phyloP scores from a whole-genome alignment of 305 asterid genomes.

The Fraxinus paxiana region DNA sequence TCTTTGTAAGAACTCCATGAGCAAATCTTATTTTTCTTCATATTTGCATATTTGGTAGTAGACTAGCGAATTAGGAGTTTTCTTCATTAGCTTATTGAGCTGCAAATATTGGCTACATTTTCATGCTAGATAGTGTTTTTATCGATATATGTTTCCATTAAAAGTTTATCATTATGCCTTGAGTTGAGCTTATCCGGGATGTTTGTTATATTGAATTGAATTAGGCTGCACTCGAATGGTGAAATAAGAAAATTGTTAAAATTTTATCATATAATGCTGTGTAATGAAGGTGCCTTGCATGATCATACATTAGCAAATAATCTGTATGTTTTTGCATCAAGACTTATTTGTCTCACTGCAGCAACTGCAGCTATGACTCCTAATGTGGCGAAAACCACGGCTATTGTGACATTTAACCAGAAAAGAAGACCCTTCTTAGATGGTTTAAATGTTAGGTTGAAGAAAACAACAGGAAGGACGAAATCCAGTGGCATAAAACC shows the following conservation, averaged over 20 bases:
- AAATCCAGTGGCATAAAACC: conserved; percentile 93
- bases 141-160: neutral
- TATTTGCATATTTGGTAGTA: neutral
- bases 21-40: neutral
- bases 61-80: neutral
- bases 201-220: neutral
- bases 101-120: neutral
- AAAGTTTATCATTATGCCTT: neutral
- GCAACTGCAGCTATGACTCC: conserved; percentile 73
- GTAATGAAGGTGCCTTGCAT: neutral
- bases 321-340: conserved; percentile 68
- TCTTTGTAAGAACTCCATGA: neutral
- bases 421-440: conserved; percentile 43
- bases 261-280: neutral
- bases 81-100: neutral
- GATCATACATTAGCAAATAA: conserved; percentile 72
- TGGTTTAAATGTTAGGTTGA: conserved; percentile 76
- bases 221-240: neutral
- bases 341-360: conserved; percentile 76
- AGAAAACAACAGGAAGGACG: conserved; percentile 73
- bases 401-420: conserved; percentile 57
- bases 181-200: neutral
- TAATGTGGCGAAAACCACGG: conserved; percentile 51
- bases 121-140: neutral
- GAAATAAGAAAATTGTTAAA: neutral